Base-by-base conservation (phyloP, 305 asterid genomes). In the Rubia tinctorum region DNA sequence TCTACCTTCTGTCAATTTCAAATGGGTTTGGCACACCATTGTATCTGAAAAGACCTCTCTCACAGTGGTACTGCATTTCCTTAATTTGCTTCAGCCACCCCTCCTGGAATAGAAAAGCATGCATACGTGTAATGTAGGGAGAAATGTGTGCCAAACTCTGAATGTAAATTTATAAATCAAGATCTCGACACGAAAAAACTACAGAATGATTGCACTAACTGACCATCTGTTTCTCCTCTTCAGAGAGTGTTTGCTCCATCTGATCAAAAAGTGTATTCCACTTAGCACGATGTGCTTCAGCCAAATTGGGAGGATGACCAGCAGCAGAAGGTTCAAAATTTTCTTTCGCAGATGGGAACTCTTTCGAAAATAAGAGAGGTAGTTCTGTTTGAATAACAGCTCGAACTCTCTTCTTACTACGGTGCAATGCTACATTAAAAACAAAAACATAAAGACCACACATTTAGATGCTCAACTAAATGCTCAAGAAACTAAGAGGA, bases 401-500 rank as follows among this genome's bases (percentile, higher is more conserved):
- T n/a, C 85, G 80, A 56, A 95, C 97, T 83, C 99, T 86, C 86
- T 85, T 90, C 82, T 86, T 92, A 79, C 99, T 95, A 66, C 90
- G 90, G 75, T 85, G 78, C 66, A 95, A 77, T 77, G 96, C 99
- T 95, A 87, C 91, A 85, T 11, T 60, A 23, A 60, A 60, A 60
- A 60, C 75, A 68, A 70, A 66, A 70, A 59, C 6, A 53, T 5
- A 77, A 78, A 27, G 64, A 74, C 14, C 72, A 34, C 39, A 73
- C 18, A 25, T 78, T 47, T n/a, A 82, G 65, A 40, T 23, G 44
- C 53, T 53, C 49, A 53, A 74, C 45, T 11, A 60, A 60, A 27
- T 27, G 8, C 71, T 66, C 25, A 62, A 75, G 14, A 71, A 34
- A 27, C 27, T 64, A 42, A 71, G 9, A 17, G 25, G 71, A 45